Evolutionary conservation across 345 rosid genomes (phyloP).

Genomic region (Mallotus nudiflorus): DNA sequence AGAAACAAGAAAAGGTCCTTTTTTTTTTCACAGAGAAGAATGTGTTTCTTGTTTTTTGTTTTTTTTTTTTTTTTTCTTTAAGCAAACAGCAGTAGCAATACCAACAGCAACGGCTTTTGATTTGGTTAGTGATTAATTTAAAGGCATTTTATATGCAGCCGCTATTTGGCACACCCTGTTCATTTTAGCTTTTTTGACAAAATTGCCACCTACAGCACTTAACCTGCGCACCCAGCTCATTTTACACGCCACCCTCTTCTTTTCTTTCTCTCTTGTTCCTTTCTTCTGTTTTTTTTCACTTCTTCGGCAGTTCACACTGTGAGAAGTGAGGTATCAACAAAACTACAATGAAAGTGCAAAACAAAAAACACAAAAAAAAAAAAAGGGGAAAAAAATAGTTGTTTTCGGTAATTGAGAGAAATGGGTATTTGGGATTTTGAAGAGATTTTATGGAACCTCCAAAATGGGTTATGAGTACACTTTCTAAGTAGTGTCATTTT

Average conservation of each 20-base stretch:
- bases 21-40: too few species aligned
- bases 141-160: slow-evolving; percentile 11
- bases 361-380: too few species aligned
- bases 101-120: background rate
- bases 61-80: background rate
- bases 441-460: background rate
- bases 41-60: background rate
- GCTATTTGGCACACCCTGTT: slow-evolving; percentile 23
- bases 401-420: background rate
- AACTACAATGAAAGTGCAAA: too few species aligned
- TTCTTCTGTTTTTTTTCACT: background rate
- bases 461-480: slow-evolving; percentile 42
- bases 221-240: slow-evolving; percentile 42
- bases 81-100: background rate
- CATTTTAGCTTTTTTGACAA: slow-evolving; percentile 25
- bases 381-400: too few species aligned
- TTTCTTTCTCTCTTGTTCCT: background rate
- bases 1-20: background rate
- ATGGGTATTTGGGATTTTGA: background rate
- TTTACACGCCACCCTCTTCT: slow-evolving; percentile 15
- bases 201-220: background rate
- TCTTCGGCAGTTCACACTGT: slow-evolving; percentile 1
- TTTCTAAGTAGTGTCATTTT: slow-evolving; percentile 37
- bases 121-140: slow-evolving; percentile 5
- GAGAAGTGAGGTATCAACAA: too few species aligned